Evolutionary conservation across 2,329 filamentous ascomycete genomes (phyloP).

Genomic region (Calonectria multiphialidica): DNA sequence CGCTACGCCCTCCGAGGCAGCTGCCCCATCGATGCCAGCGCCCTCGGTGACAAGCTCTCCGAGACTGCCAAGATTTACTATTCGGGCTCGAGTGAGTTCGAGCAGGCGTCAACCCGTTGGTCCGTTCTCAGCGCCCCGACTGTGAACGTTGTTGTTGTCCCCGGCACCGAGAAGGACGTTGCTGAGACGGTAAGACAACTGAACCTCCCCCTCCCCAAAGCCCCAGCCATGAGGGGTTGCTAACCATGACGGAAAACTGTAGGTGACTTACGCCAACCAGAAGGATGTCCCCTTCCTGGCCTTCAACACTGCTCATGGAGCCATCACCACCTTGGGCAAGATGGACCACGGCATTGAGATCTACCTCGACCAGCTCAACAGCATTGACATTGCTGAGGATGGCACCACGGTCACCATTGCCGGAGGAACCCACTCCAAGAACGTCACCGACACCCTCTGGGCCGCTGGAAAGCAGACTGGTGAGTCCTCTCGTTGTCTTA

Average conservation of each 20-base stretch:
- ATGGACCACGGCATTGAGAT: slow-evolving; percentile 66
- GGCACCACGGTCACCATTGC: slow-evolving; percentile 60
- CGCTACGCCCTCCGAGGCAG: slow-evolving; percentile 32
- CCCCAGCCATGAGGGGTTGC: background rate
- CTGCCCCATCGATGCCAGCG: slow-evolving; percentile 31
- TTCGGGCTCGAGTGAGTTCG: slow-evolving; percentile 56
- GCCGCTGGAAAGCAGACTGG: slow-evolving; percentile 62
- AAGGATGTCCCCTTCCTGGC: slow-evolving; percentile 63
- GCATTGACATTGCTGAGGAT: slow-evolving; percentile 55
- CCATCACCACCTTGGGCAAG: slow-evolving; percentile 59
- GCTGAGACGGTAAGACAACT: slow-evolving; percentile 57
- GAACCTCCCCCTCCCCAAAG: background rate
- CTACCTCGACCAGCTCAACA: slow-evolving; percentile 57
- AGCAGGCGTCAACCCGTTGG: slow-evolving; percentile 56
- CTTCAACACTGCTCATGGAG: slow-evolving; percentile 64
- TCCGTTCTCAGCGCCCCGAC: slow-evolving; percentile 57
- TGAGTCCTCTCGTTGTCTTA: slow-evolving; percentile 30
- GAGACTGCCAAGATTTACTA: slow-evolving; percentile 54
- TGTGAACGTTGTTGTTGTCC: slow-evolving; percentile 60
- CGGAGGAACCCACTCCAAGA: slow-evolving; percentile 60
- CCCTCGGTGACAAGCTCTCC: slow-evolving; percentile 51
- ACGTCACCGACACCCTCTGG: slow-evolving; percentile 62
- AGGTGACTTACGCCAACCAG: slow-evolving; percentile 58
- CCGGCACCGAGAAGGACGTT: slow-evolving; percentile 62
- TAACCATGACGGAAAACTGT: background rate